Base-by-base conservation (phyloP, 2,329 filamentous ascomycete species). In the Colletotrichum brevisporum region DNA sequence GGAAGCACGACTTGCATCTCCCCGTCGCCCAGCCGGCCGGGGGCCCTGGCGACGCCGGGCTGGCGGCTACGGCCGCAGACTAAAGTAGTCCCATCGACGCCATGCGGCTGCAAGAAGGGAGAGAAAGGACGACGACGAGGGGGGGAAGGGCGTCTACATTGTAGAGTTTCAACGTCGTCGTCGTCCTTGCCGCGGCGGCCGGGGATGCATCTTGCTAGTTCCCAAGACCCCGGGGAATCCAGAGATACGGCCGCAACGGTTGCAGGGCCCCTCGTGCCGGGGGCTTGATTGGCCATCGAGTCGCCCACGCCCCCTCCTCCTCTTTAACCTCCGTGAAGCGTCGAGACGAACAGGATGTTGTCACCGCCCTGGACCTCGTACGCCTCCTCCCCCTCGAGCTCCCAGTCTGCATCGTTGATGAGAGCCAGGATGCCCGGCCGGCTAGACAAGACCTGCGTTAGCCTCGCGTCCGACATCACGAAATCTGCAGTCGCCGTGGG, bases 341-440 rank as follows among this genome's bases (percentile, higher is more conserved):
- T 99, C 70, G 95, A 98, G 71, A 99, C 95, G 82, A 99, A 99
- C 73, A 98, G 85, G 74, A 99, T 93, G 77, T 93, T 95, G 83
- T 99, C 96, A 67, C 90, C 88, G 71, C 85, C 81, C 81, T 95
- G 90, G 67, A 99, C 83, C 81, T 94, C 91, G 78, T 98, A 98
- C 73, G 90, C 88, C 78, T 96, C 94, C 81, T 98, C 95, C 18
- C 95, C 96, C 81, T 98, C 96, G 13, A 99, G 88, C 80, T 98
- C 96, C 96, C 96, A 99, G 80, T 99, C 96, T 27, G 94, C 94
- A 75, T 99, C 96, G 78, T 99, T 99, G 80, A 99, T 97, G 66
- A 99, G 86, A 31, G 98, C 95, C 51, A 99, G 88, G 79, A 99
- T 97, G 3, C 96, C 96, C 5, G 96, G 96, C 61, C 96, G 94